Evolutionary conservation across 352 stramenopile species (phyloP).

Genomic region (Phytophthora foliorum): DNA sequence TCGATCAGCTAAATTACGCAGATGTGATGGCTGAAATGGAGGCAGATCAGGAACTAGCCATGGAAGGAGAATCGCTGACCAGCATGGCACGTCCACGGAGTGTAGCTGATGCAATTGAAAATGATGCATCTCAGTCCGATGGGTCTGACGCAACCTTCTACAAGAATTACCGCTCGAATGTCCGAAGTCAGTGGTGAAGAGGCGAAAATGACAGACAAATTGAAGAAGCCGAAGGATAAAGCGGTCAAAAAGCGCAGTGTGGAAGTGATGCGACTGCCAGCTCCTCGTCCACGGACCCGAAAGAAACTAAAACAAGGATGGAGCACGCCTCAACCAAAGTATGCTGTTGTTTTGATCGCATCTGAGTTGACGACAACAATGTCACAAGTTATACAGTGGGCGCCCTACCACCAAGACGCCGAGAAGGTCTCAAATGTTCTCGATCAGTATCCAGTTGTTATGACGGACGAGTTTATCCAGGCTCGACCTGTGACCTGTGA

Average conservation of each 20-base stretch:
- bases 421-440: slow-evolving; percentile 3
- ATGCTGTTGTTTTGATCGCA: slow-evolving; percentile 2
- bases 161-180: not conserved
- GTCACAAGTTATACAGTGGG: not conserved
- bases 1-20: not conserved
- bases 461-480: not conserved
- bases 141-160: not conserved
- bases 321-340: not conserved
- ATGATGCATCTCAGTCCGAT: not conserved
- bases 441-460: slow-evolving; percentile 3
- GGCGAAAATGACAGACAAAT: not conserved
- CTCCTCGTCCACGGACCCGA: not conserved
- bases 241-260: not conserved
- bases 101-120: not conserved
- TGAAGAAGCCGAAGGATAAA: not conserved
- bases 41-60: slow-evolving; percentile 1
- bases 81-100: not conserved
- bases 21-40: not conserved
- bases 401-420: not conserved
- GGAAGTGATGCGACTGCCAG: not conserved
- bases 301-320: slow-evolving; percentile 5
- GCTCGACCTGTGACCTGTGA: not conserved
- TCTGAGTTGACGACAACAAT: not conserved
- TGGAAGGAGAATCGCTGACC: not conserved
- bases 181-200: not conserved